Evolutionary conservation across 495 filamentous ascomycete genomes (phyloP).

Genomic region (Xylaria flabelliformis): DNA sequence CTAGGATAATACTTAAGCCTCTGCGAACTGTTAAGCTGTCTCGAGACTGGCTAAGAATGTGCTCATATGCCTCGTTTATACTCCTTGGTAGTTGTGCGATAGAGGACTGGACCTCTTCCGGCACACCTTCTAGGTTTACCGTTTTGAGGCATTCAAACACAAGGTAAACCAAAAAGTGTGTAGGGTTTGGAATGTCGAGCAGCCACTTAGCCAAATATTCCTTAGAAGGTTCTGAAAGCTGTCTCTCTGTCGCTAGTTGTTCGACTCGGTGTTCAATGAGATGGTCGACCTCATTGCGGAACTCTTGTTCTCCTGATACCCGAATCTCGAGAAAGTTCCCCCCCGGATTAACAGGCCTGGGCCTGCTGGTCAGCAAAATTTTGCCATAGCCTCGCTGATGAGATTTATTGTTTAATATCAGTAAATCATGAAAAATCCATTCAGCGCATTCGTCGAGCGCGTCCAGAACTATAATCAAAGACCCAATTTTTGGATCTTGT

Average conservation of each 20-base stretch:
- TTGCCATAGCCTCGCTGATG: too few species aligned
- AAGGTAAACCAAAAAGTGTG: conserved; percentile 47
- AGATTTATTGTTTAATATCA: too few species aligned
- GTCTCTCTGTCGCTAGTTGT: conserved; percentile 30
- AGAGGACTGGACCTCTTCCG: conserved; percentile 30
- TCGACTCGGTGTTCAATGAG: conserved; percentile 45
- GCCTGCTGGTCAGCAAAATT: conserved; percentile 59
- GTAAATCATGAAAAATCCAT: too few species aligned
- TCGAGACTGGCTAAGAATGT: conserved; percentile 40
- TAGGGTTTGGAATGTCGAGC: conserved; percentile 35
- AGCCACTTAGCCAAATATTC: conserved; percentile 38
- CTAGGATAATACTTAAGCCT: conserved; percentile 48
- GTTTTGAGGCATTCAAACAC: conserved; percentile 37
- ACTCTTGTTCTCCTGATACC: conserved; percentile 42
- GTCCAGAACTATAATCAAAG: conserved; percentile 58
- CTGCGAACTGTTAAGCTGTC: conserved; percentile 36
- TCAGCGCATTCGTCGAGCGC: conserved; percentile 51
- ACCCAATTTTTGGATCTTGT: conserved; percentile 41
- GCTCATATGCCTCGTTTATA: conserved; percentile 51
- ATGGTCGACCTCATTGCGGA: conserved; percentile 48
- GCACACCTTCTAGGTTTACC: neutral
- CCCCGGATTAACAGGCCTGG: too few species aligned
- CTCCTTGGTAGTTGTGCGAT: conserved; percentile 41
- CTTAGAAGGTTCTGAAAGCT: conserved; percentile 13
- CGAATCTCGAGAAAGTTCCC: conserved; percentile 37